Evolutionary conservation across 2,329 filamentous ascomycete species (phyloP).

Genomic region (Fusarium sp.): DNA sequence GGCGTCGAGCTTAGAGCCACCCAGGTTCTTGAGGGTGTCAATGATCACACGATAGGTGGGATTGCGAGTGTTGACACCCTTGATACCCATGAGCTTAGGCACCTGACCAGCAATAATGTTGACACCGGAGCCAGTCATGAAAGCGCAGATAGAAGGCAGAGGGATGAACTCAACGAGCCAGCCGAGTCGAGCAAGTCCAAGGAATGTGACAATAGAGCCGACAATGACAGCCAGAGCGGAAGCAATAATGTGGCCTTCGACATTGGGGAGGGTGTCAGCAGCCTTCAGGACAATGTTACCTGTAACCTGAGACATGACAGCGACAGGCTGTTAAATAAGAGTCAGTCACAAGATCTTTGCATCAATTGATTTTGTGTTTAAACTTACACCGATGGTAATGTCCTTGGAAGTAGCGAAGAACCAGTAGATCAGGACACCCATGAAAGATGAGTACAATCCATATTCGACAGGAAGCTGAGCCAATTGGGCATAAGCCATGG

Average conservation of each 20-base stretch:
- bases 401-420: slow-evolving; percentile 96
- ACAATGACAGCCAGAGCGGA: slow-evolving; percentile 64
- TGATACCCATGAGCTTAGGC: slow-evolving; percentile 66
- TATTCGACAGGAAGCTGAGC: slow-evolving; percentile 65
- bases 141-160: slow-evolving; percentile 67
- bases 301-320: slow-evolving; percentile 68
- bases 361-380: neutral
- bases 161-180: slow-evolving; percentile 71
- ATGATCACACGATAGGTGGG: slow-evolving; percentile 67
- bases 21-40: slow-evolving; percentile 64
- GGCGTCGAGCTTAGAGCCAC: slow-evolving; percentile 73
- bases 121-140: slow-evolving; percentile 69
- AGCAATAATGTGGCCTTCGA: slow-evolving; percentile 61
- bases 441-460: slow-evolving; percentile 83
- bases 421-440: slow-evolving; percentile 96
- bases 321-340: slow-evolving; percentile 61
- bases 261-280: slow-evolving; percentile 56
- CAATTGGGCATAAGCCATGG: slow-evolving; percentile 68
- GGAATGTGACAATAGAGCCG: slow-evolving; percentile 64
- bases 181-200: slow-evolving; percentile 66
- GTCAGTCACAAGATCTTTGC: slow-evolving; percentile 30
- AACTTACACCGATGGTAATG: slow-evolving; percentile 86
- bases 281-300: slow-evolving; percentile 64
- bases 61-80: slow-evolving; percentile 64
- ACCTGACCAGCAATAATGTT: slow-evolving; percentile 67